phyloP scores from a whole-genome alignment of 2,329 filamentous ascomycete genomes.

The Paramyrothecium sp. region DNA sequence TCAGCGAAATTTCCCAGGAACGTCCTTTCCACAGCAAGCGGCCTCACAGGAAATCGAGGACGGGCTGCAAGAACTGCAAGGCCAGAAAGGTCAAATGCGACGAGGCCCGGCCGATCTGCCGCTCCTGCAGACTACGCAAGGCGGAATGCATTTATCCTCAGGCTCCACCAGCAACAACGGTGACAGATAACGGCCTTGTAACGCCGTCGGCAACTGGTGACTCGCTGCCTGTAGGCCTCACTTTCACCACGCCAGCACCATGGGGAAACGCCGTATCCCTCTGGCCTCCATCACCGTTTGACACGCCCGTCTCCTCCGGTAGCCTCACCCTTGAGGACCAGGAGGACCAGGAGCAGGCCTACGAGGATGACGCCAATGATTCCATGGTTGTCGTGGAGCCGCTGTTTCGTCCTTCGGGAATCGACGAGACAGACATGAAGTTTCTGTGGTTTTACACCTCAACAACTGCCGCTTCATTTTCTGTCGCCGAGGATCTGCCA shows the following conservation, averaged over 20 bases:
- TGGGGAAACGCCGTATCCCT: neutral
- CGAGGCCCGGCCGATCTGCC: conserved; percentile 48
- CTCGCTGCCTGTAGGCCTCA: too few species aligned
- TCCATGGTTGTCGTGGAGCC: conserved; percentile 18
- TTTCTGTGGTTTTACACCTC: conserved; percentile 55
- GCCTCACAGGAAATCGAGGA: conserved; percentile 54
- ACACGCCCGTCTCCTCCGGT: neutral
- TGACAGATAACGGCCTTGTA: neutral
- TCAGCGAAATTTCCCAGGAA: neutral
- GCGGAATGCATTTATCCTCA: conserved; percentile 46
- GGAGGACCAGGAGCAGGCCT: neutral
- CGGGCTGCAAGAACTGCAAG: conserved; percentile 55
- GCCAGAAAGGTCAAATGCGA: conserved; percentile 55
- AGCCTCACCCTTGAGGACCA: neutral
- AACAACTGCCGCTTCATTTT: conserved; percentile 44
- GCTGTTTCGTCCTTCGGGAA: conserved; percentile 26
- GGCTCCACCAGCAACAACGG: conserved; percentile 5
- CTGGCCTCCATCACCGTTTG: neutral
- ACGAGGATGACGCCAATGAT: conserved; percentile 7
- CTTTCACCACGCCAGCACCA: too few species aligned
- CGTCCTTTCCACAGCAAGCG: conserved; percentile 41
- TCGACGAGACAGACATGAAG: conserved; percentile 46
- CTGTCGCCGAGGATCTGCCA: conserved; percentile 31
- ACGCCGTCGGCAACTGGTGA: neutral
- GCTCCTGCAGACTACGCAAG: conserved; percentile 45